phyloP scores from a whole-genome alignment of 768 basidiomycete species.

The Cubamyces lactineus region DNA sequence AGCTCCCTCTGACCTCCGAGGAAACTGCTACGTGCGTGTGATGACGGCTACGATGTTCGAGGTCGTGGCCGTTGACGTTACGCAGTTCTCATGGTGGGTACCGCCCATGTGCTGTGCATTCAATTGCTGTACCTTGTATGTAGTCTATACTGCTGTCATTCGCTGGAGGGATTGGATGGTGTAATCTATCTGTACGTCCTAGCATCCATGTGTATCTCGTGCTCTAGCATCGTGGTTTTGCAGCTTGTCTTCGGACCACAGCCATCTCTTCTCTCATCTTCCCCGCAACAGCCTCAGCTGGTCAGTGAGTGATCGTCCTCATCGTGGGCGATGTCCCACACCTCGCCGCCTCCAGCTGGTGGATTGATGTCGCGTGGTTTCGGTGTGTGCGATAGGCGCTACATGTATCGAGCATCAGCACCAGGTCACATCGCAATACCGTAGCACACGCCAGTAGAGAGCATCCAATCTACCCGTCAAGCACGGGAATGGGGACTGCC shows the following conservation, averaged over 20 bases:
- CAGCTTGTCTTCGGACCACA: constrained; percentile 13
- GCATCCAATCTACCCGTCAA: neutral
- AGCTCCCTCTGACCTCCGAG: neutral
- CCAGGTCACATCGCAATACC: too few relatives aligned
- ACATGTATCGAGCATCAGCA: too few relatives aligned
- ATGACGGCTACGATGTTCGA: too few relatives aligned
- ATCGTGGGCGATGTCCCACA: neutral
- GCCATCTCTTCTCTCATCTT: neutral
- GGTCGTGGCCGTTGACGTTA: too few relatives aligned
- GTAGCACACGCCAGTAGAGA: neutral
- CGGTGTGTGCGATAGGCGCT: constrained; percentile 20
- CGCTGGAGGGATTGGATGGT: neutral
- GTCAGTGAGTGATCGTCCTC: constrained; percentile 9
- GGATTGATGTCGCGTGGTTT: constrained; percentile 32
- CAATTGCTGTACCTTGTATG: too few relatives aligned
- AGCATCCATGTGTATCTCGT: neutral
- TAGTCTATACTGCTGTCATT: too few relatives aligned
- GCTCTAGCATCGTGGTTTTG: neutral
- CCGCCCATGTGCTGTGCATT: too few relatives aligned
- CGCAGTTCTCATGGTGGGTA: too few relatives aligned
- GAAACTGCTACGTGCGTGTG: neutral
- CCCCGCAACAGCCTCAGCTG: neutral
- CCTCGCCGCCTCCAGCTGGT: constrained; percentile 11
- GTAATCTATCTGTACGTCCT: constrained; percentile 2
- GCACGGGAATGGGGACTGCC: too few relatives aligned